Conservation (phyloP, 1,284 basidiomycete species). For the Schizopora paradoxa region DNA sequence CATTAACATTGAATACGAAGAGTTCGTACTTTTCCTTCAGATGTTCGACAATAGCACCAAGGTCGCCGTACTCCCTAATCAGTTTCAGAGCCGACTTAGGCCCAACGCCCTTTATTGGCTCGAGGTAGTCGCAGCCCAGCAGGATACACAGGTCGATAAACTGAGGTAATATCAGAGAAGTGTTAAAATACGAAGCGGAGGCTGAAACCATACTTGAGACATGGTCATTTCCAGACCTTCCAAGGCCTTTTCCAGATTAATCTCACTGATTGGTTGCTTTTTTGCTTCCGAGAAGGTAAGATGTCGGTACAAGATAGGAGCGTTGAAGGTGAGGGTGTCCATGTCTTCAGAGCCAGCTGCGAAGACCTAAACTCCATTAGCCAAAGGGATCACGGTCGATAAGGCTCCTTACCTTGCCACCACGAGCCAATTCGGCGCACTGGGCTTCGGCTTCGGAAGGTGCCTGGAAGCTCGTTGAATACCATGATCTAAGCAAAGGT, state of each 20-base stretch:
- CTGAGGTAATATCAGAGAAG: slow-evolving; percentile 35
- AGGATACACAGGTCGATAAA: slow-evolving; percentile 98
- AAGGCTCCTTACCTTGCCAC: slow-evolving; percentile 66
- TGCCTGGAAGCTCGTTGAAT: slow-evolving; percentile 49
- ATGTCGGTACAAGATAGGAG: slow-evolving; percentile 91
- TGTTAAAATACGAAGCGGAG: not conserved
- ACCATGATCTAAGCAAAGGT: not conserved
- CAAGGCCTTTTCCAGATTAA: slow-evolving; percentile 77
- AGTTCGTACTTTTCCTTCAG: slow-evolving; percentile 68
- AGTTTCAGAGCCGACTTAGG: slow-evolving; percentile 96
- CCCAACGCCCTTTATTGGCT: slow-evolving; percentile 92
- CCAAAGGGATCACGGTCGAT: not conserved
- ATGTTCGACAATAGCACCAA: slow-evolving; percentile 80
- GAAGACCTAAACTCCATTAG: slow-evolving; percentile 59
- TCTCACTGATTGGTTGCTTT: slow-evolving; percentile 96
- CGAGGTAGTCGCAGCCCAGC: slow-evolving; percentile 97
- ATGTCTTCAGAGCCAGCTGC: slow-evolving; percentile 99
- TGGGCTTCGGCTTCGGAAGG: slow-evolving; percentile 99
- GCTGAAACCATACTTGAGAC: slow-evolving; percentile 58
- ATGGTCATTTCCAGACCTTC: slow-evolving; percentile 90
- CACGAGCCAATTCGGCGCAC: slow-evolving; percentile 94
- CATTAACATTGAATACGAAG: not conserved
- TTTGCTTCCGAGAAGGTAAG: slow-evolving; percentile 99
- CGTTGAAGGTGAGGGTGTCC: slow-evolving; percentile 96
- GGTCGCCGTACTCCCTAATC: slow-evolving; percentile 77